Percentiles rank a stretch among this genome's conserved stretches.
These are phyloP conservation scores for Amanita brunnescens DNA, from an alignment of 768 basidiomycete species.

Conservation along the genomic window DNA sequence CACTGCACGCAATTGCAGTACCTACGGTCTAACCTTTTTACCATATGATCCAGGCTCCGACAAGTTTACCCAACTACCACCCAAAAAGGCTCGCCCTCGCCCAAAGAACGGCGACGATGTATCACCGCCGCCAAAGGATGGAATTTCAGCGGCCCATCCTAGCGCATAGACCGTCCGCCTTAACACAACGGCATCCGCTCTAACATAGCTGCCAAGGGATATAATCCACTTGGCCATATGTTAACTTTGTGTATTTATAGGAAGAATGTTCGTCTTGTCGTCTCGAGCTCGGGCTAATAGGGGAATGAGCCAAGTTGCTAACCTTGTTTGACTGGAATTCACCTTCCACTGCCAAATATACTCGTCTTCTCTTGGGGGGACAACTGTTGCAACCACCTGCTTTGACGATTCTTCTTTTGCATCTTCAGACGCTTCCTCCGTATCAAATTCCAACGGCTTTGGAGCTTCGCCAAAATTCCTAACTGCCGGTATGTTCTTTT, in stretches of 20 bases:
- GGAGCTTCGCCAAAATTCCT: constrained; percentile 57
- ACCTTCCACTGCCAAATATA: constrained; percentile 92
- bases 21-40: constrained; percentile 20
- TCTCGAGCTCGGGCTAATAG: constrained; percentile 84
- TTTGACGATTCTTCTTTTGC: constrained; percentile 14
- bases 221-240: not conserved
- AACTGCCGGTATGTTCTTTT: constrained; percentile 83
- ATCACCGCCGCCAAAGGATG: not conserved
- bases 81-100: constrained; percentile 5
- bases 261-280: constrained; percentile 86
- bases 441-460: constrained; percentile 45
- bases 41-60: constrained; percentile 13
- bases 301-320: constrained; percentile 6
- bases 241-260: constrained; percentile 31
- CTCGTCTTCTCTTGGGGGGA: constrained; percentile 66
- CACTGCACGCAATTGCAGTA: constrained; percentile 21
- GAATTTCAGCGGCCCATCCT: not conserved
- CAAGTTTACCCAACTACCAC: constrained; percentile 11
- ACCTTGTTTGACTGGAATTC: not conserved
- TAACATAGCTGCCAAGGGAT: not conserved
- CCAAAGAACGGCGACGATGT: not conserved
- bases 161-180: not conserved
- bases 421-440: constrained; percentile 27
- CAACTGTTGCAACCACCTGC: constrained; percentile 24
- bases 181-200: not conserved